These are phyloP conservation scores for Aureobasidium musti DNA, from an alignment of 2,329 filamentous ascomycete genomes.

Conservation along the genomic window DNA sequence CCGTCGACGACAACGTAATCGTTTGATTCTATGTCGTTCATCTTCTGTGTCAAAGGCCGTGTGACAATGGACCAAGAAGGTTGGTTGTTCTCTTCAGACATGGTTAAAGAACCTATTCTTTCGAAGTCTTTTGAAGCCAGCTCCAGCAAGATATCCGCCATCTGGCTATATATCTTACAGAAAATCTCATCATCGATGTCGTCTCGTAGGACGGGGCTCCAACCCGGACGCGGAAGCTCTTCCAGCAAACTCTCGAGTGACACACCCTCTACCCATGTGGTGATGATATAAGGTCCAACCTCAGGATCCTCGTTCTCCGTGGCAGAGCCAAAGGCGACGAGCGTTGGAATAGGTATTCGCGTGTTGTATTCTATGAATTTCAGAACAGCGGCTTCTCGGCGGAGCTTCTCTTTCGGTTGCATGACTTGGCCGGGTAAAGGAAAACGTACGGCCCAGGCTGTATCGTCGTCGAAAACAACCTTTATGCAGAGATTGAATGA, in stretches of 20 bases:
- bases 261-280: conserved; percentile 1
- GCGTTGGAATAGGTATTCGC: not conserved
- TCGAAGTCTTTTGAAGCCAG: not conserved
- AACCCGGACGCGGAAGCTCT: not conserved
- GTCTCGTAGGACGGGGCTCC: not conserved
- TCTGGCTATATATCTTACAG: not conserved
- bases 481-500: not conserved
- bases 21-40: conserved; percentile 6
- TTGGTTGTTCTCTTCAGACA: not conserved
- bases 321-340: not conserved
- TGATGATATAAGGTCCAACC: not conserved
- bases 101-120: not conserved
- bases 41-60: not conserved
- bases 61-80: not conserved
- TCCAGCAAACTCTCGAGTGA: not conserved
- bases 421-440: not conserved
- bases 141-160: conserved; percentile 1
- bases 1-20: conserved; percentile 24
- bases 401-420: conserved; percentile 1
- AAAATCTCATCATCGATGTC: not conserved
- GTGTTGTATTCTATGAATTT: not conserved
- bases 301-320: not conserved
- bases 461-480: not conserved
- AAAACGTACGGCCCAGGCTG: conserved; percentile 1
- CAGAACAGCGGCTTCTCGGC: not conserved